phyloP scores from a whole-genome alignment of 2,329 filamentous ascomycete species.

The Pseudogymnoascus sp. region DNA sequence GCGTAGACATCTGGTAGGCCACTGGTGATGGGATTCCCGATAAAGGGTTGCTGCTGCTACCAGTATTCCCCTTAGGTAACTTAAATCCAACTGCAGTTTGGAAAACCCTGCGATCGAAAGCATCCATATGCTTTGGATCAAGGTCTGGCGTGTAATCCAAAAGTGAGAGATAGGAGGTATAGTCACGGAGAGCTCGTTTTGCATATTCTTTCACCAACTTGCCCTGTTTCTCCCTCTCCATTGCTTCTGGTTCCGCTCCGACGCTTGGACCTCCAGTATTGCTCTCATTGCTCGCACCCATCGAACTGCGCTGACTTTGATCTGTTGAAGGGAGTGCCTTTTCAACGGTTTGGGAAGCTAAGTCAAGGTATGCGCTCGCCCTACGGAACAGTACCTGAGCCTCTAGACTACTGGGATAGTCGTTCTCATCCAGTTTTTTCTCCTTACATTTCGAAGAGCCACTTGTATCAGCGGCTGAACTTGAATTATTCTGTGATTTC shows the following conservation, averaged over 20 bases:
- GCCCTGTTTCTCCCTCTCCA: conserved; percentile 49
- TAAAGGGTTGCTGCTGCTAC: conserved; percentile 25
- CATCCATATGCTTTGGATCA: conserved; percentile 32
- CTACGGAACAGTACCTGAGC: conserved; percentile 71
- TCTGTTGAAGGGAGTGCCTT: conserved; percentile 40
- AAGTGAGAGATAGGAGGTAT: conserved; percentile 61
- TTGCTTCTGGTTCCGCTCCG: conserved; percentile 13
- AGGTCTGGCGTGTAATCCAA: conserved; percentile 68
- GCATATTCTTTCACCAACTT: conserved; percentile 68
- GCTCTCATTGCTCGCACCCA: conserved; percentile 17
- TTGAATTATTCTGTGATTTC: conserved; percentile 44
- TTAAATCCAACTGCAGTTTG: conserved; percentile 44
- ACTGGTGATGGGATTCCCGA: conserved; percentile 41
- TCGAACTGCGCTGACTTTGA: neutral
- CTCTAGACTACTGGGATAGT: conserved; percentile 70
- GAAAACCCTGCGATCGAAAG: conserved; percentile 52
- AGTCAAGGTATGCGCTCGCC: conserved; percentile 62
- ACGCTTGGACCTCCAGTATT: conserved; percentile 20
- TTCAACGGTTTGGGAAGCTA: conserved; percentile 62
- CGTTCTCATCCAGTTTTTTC: conserved; percentile 48
- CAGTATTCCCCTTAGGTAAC: conserved; percentile 32
- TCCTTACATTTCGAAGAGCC: conserved; percentile 35
- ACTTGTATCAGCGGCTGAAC: conserved; percentile 23
- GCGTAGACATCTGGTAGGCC: conserved; percentile 48
- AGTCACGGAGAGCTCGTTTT: conserved; percentile 70